Evolutionary conservation across 2,329 filamentous ascomycete species (phyloP).

Genomic region (Fragosphaeria purpurea): DNA sequence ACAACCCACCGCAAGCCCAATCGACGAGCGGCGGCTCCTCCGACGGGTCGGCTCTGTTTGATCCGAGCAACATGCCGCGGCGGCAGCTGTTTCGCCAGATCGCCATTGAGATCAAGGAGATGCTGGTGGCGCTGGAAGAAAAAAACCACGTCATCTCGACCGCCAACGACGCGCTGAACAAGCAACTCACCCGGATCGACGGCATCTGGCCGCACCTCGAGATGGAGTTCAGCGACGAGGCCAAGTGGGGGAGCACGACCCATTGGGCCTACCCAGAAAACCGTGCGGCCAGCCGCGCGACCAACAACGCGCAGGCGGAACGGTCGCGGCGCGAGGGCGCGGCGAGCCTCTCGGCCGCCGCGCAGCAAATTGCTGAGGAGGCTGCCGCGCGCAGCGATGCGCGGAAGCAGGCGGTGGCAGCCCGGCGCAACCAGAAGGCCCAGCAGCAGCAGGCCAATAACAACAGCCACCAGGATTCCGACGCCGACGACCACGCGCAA

Average conservation of each 20-base stretch:
- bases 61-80: conserved; percentile 50
- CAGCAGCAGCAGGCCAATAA: conserved; percentile 3
- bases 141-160: conserved; percentile 96
- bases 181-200: conserved; percentile 75
- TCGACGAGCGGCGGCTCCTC: background rate
- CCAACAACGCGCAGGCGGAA: conserved; percentile 53
- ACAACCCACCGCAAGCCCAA: background rate
- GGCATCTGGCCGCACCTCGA: conserved; percentile 81
- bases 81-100: conserved; percentile 70
- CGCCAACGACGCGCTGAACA: conserved; percentile 79
- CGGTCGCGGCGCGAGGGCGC: conserved; percentile 70
- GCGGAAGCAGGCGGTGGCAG: conserved; percentile 69
- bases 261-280: conserved; percentile 96
- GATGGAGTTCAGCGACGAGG: conserved; percentile 85
- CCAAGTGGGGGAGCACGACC: conserved; percentile 78
- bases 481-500: conserved; percentile 60
- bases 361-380: conserved; percentile 70
- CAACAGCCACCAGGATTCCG: conserved; percentile 49
- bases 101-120: conserved; percentile 67
- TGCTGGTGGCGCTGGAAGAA: conserved; percentile 87
- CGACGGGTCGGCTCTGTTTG: conserved; percentile 28
- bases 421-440: conserved; percentile 58
- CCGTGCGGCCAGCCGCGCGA: conserved; percentile 48
- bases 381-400: conserved; percentile 76
- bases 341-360: conserved; percentile 65